Percentiles rank a stretch among this genome's conserved stretches.
Evolutionary conservation across 345 rosid genomes (phyloP).

Genomic region (Erysimum cheiranthoides): DNA sequence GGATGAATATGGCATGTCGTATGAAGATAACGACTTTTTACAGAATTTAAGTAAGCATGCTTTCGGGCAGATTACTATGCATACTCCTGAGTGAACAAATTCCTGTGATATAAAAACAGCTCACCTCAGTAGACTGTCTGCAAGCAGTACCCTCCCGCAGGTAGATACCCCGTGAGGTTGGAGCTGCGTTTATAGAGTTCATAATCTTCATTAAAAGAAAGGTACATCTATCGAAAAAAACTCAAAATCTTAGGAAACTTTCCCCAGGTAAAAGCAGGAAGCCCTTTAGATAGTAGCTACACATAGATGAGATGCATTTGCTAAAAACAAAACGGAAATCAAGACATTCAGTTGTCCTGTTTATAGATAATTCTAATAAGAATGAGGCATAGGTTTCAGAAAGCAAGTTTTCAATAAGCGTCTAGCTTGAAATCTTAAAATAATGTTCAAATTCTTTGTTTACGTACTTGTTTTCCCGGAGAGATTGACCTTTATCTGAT

Average conservation of each 20-base stretch:
- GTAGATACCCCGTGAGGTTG: conserved; percentile 85
- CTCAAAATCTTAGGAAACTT: background rate
- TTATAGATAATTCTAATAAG: conserved; percentile 20
- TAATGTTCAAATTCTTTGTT: conserved; percentile 16
- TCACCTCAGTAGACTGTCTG: conserved; percentile 80
- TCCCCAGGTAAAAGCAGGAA: conserved; percentile 4
- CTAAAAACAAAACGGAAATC: conserved; percentile 23
- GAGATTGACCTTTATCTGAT: conserved; percentile 75
- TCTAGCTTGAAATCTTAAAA: conserved; percentile 25
- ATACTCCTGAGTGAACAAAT: conserved; percentile 15
- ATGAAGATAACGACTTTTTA: conserved; percentile 22
- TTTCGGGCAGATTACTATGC: conserved; percentile 28
- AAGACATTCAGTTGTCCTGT: conserved; percentile 7
- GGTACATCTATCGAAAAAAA: background rate
- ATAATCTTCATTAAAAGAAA: conserved; percentile 16
- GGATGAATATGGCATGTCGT: background rate
- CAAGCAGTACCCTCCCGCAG: conserved; percentile 79
- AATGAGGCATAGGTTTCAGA: conserved; percentile 25
- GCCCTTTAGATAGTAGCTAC: conserved; percentile 15
- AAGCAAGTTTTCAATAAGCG: conserved; percentile 19
- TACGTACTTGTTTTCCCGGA: conserved; percentile 85
- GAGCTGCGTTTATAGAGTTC: conserved; percentile 61
- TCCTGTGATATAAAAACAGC: conserved; percentile 33
- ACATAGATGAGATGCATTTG: conserved; percentile 26
- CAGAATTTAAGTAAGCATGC: conserved; percentile 21